phyloP scores from a whole-genome alignment of 2,329 filamentous ascomycete species.

The Ophiostoma tasmaniense region DNA sequence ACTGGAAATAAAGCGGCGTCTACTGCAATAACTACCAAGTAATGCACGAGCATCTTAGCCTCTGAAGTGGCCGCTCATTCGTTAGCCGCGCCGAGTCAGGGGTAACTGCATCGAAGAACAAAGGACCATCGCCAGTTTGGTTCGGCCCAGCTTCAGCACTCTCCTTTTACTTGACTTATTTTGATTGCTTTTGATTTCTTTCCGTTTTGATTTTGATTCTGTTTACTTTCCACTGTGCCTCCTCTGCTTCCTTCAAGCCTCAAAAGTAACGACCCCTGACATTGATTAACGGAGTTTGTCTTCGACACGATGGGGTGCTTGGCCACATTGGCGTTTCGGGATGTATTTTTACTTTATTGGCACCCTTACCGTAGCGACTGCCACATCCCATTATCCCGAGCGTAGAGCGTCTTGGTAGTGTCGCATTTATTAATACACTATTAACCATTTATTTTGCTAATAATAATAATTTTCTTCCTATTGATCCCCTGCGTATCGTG shows the following conservation, averaged over 20 bases:
- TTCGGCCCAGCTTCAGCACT: neutral
- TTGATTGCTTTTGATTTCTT: neutral
- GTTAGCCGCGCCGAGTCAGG: slow-evolving; percentile 2
- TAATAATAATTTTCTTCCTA: neutral
- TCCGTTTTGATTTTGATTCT: neutral
- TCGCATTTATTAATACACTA: slow-evolving; percentile 1
- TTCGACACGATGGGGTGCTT: neutral
- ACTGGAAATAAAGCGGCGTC: neutral
- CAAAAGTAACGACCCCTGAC: neutral
- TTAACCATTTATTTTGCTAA: neutral
- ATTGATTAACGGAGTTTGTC: neutral
- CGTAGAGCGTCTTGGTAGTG: neutral
- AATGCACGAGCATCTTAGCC: neutral
- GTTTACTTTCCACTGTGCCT: neutral
- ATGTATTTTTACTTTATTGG: neutral
- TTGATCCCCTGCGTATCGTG: neutral
- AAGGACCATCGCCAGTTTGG: neutral
- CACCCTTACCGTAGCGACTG: no score
- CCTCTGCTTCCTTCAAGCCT: neutral
- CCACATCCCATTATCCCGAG: neutral
- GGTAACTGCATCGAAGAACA: neutral
- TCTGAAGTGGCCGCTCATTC: neutral
- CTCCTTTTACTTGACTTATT: neutral
- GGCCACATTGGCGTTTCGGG: slow-evolving; percentile 3
- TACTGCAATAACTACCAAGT: neutral